Evolutionary conservation across 495 filamentous ascomycete species (phyloP).

Genomic region (Penicillium diatomitis): DNA sequence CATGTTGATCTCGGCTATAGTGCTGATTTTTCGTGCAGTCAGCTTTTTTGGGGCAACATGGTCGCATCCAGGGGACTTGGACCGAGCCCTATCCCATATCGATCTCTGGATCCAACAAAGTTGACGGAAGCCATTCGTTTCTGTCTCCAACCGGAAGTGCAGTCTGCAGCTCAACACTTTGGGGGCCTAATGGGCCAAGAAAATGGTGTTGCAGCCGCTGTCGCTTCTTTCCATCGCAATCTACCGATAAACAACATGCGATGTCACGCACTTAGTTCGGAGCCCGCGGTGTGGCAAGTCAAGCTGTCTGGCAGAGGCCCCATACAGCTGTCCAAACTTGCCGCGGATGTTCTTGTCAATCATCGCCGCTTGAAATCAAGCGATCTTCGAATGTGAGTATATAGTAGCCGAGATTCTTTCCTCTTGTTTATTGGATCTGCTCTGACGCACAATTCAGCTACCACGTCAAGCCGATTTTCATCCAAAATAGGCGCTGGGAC

Average conservation of each 20-base stretch:
- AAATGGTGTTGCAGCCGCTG: not conserved
- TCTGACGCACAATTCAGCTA: not conserved
- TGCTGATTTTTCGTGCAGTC: conserved; percentile 26
- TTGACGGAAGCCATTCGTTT: conserved; percentile 40
- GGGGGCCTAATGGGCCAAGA: conserved; percentile 45
- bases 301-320: not conserved
- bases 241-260: not conserved
- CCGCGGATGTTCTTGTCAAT: not conserved
- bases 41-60: conserved; percentile 63
- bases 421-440: not conserved
- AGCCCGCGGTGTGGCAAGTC: not conserved
- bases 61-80: conserved; percentile 44
- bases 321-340: not conserved
- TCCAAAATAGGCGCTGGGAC: conserved; percentile 32
- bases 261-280: not conserved
- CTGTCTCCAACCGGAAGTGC: conserved; percentile 50
- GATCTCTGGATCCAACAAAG: conserved; percentile 50
- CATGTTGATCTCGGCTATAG: not conserved
- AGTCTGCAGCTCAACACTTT: conserved; percentile 47
- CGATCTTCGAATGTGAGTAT: not conserved
- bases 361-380: not conserved
- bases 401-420: too few species aligned
- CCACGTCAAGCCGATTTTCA: conserved; percentile 15
- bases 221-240: not conserved
- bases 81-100: conserved; percentile 63